Conservation (phyloP, 768 basidiomycete genomes). For the Cubamyces sp. region DNA sequence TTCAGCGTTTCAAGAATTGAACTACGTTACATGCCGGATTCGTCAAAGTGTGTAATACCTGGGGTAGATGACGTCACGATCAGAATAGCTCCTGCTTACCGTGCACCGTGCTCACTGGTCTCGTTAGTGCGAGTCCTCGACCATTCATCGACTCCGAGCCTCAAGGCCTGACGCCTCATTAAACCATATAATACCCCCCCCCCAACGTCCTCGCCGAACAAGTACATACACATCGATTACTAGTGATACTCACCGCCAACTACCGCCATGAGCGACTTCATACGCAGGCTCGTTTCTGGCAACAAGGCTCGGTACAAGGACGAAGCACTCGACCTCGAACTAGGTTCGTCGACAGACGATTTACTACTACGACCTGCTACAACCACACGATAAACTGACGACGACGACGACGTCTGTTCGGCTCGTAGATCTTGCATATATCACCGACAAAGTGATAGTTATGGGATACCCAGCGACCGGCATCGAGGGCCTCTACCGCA, state of each 20-base stretch:
- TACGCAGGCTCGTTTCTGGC: constrained; percentile 80
- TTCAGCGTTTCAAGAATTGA: too few species aligned
- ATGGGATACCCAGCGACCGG: constrained; percentile 88
- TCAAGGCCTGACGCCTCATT: too few species aligned
- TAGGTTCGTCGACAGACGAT: constrained; percentile 49
- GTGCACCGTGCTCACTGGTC: too few species aligned
- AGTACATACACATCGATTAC: too few species aligned
- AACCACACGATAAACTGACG: background rate
- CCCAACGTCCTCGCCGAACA: too few species aligned
- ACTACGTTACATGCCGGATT: too few species aligned
- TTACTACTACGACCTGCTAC: background rate
- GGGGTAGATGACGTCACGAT: too few species aligned
- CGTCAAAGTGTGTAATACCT: too few species aligned
- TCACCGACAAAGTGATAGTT: constrained; percentile 75
- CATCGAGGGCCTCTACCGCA: constrained; percentile 79
- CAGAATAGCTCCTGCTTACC: too few species aligned
- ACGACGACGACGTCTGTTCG: background rate
- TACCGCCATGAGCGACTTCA: constrained; percentile 58
- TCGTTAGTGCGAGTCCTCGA: too few species aligned
- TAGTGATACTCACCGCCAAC: background rate
- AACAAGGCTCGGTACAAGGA: constrained; percentile 80
- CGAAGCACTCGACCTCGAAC: constrained; percentile 64
- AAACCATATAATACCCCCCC: too few species aligned
- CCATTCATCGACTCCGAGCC: too few species aligned
- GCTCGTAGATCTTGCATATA: constrained; percentile 57